These are phyloP conservation scores for Phlyctochytrium planicorne DNA, from an alignment of 192 early-diverging fungal genomes.

Conservation along the genomic window DNA sequence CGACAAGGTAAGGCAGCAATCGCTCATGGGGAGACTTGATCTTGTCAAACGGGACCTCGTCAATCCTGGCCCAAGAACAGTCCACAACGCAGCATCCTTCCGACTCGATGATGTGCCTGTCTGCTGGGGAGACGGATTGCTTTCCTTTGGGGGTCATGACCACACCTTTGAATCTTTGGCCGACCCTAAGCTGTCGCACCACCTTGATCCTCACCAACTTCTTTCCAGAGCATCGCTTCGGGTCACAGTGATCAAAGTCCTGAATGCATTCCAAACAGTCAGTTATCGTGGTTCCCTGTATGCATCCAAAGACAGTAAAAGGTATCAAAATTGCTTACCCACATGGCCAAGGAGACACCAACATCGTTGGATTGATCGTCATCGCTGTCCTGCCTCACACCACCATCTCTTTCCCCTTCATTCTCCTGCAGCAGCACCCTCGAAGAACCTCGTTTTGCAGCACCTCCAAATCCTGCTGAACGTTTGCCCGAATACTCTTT, in stretches of 20 bases:
- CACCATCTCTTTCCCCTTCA: not conserved
- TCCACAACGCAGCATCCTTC: conserved; percentile 91
- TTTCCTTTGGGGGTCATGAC: conserved; percentile 78
- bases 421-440: not conserved
- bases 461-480: not conserved
- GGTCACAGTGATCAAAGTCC: conserved; percentile 99
- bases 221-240: conserved; percentile 93
- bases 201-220: conserved; percentile 81
- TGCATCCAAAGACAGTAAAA: no score
- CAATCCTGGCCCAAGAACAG: conserved; percentile 94
- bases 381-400: not conserved
- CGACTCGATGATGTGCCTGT: conserved; percentile 71
- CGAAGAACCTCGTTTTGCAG: not conserved
- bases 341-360: not conserved
- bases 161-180: conserved; percentile 85
- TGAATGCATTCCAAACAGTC: no score
- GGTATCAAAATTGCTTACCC: no score
- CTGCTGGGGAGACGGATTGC: conserved; percentile 84
- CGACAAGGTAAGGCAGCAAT: conserved; percentile 91
- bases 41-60: conserved; percentile 91
- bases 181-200: conserved; percentile 77
- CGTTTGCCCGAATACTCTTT: not conserved
- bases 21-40: conserved; percentile 84
- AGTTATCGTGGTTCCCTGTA: not conserved
- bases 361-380: not conserved